phyloP scores from a whole-genome alignment of 2,329 filamentous ascomycete species.

The Aspergillus sp. region DNA sequence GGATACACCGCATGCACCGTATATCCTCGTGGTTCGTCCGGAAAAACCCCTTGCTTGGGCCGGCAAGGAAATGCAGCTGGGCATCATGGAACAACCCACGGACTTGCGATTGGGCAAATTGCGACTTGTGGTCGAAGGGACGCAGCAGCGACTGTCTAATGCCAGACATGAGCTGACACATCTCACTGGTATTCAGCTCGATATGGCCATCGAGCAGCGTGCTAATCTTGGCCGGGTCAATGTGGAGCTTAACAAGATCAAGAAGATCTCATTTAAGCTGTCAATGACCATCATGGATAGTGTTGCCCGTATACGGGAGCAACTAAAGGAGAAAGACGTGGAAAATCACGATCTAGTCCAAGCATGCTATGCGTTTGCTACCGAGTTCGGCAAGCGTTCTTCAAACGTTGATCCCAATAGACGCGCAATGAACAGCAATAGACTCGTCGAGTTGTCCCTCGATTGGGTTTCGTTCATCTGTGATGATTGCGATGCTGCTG shows the following conservation, averaged over 20 bases:
- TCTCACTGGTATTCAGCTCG: conserved; percentile 78
- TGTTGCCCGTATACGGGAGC: conserved; percentile 85
- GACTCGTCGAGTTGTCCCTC: conserved; percentile 86
- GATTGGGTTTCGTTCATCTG: conserved; percentile 99
- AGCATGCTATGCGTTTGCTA: conserved; percentile 98
- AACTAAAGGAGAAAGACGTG: conserved; percentile 68
- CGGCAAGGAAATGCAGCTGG: conserved; percentile 70
- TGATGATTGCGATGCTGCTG: conserved; percentile 91
- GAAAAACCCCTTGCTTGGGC: conserved; percentile 80
- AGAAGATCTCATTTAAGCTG: conserved; percentile 92
- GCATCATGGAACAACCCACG: conserved; percentile 74
- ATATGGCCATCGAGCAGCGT: conserved; percentile 86
- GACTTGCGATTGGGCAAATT: conserved; percentile 86
- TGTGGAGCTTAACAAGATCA: conserved; percentile 85
- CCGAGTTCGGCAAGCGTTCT: conserved; percentile 94
- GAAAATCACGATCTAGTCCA: conserved; percentile 96
- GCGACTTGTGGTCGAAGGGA: conserved; percentile 84
- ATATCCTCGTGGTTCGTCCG: conserved; percentile 80
- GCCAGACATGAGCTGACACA: conserved; percentile 78
- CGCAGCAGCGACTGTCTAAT: conserved; percentile 72
- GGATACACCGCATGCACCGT: conserved; percentile 72
- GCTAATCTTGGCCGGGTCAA: conserved; percentile 94
- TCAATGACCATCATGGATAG: conserved; percentile 99
- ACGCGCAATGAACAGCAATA: conserved; percentile 95
- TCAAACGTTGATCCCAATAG: conserved; percentile 93